These are phyloP conservation scores for Paradendryphiella salina DNA, from an alignment of 2,329 filamentous ascomycete species.

Conservation along the genomic window DNA sequence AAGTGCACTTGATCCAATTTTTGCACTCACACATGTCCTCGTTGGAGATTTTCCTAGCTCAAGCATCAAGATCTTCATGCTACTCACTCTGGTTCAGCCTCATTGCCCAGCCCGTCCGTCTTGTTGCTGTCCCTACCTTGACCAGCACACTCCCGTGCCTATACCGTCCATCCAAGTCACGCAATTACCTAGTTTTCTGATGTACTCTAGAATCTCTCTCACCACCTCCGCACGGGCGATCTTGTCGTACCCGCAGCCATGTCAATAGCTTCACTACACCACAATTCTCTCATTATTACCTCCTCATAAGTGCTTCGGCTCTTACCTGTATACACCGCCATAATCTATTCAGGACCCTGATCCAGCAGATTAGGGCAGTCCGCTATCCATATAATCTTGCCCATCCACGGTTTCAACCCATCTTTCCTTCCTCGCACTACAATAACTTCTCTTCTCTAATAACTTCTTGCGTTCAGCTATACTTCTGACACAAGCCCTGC, in stretches of 20 bases:
- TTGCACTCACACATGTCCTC: too few relatives aligned
- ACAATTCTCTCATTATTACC: not conserved
- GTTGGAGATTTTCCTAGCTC: too few relatives aligned
- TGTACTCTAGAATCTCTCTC: not conserved
- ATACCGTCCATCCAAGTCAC: not conserved
- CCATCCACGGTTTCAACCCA: conserved; percentile 5
- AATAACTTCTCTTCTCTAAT: conserved; percentile 5
- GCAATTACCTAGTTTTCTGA: not conserved
- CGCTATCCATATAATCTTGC: conserved; percentile 20
- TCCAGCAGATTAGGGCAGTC: not conserved
- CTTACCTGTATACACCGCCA: conserved; percentile 10
- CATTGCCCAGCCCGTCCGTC: too few relatives aligned
- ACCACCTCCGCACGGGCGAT: not conserved
- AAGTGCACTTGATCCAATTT: too few relatives aligned
- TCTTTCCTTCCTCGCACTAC: conserved; percentile 25
- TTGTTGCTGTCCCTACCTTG: too few relatives aligned
- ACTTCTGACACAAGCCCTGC: not conserved
- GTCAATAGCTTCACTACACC: not conserved
- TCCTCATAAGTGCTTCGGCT: conserved; percentile 1
- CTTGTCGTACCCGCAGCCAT: not conserved
- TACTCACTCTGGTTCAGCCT: too few relatives aligned
- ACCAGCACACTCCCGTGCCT: too few relatives aligned
- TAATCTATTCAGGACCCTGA: not conserved
- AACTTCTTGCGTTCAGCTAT: conserved; percentile 4
- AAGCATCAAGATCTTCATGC: not conserved